Base-by-base conservation (phyloP, 2,329 filamentous ascomycete species). In the Colletotrichum horii region DNA sequence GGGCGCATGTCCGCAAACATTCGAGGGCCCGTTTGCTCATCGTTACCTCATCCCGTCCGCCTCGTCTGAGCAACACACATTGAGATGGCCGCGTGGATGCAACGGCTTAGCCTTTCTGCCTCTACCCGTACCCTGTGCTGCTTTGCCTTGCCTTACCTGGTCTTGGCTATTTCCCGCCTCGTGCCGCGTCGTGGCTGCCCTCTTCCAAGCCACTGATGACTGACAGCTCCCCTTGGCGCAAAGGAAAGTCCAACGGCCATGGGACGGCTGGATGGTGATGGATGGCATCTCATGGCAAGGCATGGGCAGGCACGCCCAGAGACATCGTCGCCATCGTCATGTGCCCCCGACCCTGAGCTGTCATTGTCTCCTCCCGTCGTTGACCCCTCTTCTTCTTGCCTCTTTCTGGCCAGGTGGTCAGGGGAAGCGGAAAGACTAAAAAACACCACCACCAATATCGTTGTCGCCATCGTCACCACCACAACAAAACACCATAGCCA, bases 401-500 rank as follows among this genome's bases (percentile, higher is more conserved):
- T 70, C 66, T 70, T 64, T 64, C 58, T 36, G 24, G 55, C 12
- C 56, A 12, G 56, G 16, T 24, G 43, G 43, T 64, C 56, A 70
- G 71, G 66, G 71, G 71, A 60, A 62, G 38, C 61, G 22, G 34
- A 68, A 64, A 72, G 55, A 67, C 73, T 72, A 72, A 62, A 66
- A n/a, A 22, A 32, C 43, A 70, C 43, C 66, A 52, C 28, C 24
- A 32, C 38, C 38, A 70, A 32, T 11, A 19, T 24, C 34, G 32
- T 38, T 11, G 30, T 52, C 28, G 38, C 22, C 58, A 28, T 55
- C 64, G 43, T 30, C 70, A 68, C 15, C 68, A 52, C 30, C 67
- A 32, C 56, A 9, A 64, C 61, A 34, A 34, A 30, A 62, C 60
- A 71, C 52, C 71, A 66, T n/a, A 66, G 52, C 62, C 72, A 66